These are phyloP conservation scores for Pseudogymnoascus sp. DNA, from an alignment of 2,329 filamentous ascomycete species.

Conservation along the genomic window DNA sequence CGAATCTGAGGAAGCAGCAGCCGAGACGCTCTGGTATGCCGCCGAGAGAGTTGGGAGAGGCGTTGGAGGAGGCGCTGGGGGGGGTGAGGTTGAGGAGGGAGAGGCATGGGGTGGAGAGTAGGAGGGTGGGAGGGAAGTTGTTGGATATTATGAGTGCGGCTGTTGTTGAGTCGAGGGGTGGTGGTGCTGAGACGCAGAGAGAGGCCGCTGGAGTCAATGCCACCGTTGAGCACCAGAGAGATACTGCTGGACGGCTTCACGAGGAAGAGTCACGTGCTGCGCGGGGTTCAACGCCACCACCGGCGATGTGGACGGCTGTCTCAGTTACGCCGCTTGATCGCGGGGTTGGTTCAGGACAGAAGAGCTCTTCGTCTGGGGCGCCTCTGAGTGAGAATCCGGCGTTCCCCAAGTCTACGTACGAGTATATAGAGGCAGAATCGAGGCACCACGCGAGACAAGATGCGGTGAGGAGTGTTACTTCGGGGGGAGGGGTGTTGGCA, in stretches of 20 bases:
- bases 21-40: constrained; percentile 2
- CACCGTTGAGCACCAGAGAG: background rate
- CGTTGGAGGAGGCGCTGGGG: constrained; percentile 12
- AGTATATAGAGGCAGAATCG: background rate
- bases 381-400: background rate
- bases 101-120: constrained; percentile 7
- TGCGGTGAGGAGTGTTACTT: background rate
- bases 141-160: constrained; percentile 18
- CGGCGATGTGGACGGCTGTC: background rate
- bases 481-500: background rate
- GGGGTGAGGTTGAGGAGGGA: constrained; percentile 12
- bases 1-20: background rate
- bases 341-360: background rate
- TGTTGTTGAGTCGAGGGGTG: background rate
- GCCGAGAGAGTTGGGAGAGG: background rate
- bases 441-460: background rate
- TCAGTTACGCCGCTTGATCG: background rate
- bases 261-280: background rate
- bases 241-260: background rate
- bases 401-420: background rate
- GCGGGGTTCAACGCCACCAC: background rate
- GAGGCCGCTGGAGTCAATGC: background rate
- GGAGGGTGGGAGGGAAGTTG: constrained; percentile 16
- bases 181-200: too few species aligned
- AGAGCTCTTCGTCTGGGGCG: background rate